Base-by-base conservation (phyloP, 2,329 filamentous ascomycete species). In the Fusarium foetens region DNA sequence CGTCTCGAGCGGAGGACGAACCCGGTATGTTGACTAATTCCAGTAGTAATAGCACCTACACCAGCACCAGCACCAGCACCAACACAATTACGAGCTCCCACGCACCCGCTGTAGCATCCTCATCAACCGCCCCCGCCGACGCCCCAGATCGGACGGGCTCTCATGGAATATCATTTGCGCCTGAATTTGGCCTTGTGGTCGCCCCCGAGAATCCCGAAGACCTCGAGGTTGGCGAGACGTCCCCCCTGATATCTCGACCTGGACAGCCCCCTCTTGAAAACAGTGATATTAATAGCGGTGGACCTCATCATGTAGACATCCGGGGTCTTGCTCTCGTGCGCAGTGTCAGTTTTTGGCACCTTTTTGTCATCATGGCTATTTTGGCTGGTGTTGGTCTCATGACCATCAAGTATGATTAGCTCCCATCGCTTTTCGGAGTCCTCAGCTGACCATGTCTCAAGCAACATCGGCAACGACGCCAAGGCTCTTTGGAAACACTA, bases 371-470 rank as follows among this genome's bases (percentile, higher is more conserved):
- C 74, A 93, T 99, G 88, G 94, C 92, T 42, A 88, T 98, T n/a
- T 85, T 98, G 70, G 94, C 94, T 9, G 96, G 96, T 58, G 93
- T 98, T 76, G 96, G 96, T 16, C 84, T 99, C 73, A 99, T 99
- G 96, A 98, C 95, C 1, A 99, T 99, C 83, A 99, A 99, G 94
- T 97, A 86, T 82, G 92, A 63, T 63, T 31, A 27, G 43, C 46
- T 16, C 29, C 25, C 33, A 35, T 54, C 58, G 19, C 38, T 23
- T 39, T 36, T 58, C 61, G 27, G 48, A 60, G 8, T n/a, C 21
- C 58, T 38, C 63, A 45, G 57, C 69, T 65, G 57, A 76, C 59
- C 54, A 45, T 19, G 27, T 53, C 16, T 45, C 27, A 75, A 97
- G 94, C 84, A 99, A 99, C 77, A 97, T 98, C 78, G 96, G 96